Evolutionary conservation across 768 basidiomycete genomes (phyloP).

Genomic region (Boletus subparvulus): DNA sequence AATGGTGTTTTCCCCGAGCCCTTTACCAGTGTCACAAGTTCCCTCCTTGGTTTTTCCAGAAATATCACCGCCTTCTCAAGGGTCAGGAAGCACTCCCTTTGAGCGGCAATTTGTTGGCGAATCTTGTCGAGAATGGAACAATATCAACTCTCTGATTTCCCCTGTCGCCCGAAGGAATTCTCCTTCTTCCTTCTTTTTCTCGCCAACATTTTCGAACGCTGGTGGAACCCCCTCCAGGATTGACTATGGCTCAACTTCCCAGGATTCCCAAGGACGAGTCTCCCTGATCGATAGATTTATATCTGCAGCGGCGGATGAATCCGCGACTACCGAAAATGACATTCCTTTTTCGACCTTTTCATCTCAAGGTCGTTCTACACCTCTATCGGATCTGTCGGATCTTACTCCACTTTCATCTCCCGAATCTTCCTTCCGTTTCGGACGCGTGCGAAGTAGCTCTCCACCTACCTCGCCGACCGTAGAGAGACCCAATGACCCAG

Average conservation of each 20-base stretch:
- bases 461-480: conserved; percentile 20
- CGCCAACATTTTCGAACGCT: conserved; percentile 2
- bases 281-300: conserved; percentile 31
- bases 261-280: conserved; percentile 15
- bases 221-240: neutral
- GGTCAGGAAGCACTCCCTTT: conserved; percentile 27
- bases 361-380: conserved; percentile 19
- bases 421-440: conserved; percentile 5
- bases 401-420: conserved; percentile 33
- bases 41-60: conserved; percentile 20
- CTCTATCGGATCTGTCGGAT: conserved; percentile 29
- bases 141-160: conserved; percentile 17
- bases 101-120: conserved; percentile 28
- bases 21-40: conserved; percentile 18
- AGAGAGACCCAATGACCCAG: neutral
- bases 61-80: conserved; percentile 31
- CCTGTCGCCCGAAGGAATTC: conserved; percentile 20
- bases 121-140: conserved; percentile 21
- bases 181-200: neutral
- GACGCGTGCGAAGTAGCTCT: conserved; percentile 8
- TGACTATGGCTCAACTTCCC: conserved; percentile 3
- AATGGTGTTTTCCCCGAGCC: conserved; percentile 29
- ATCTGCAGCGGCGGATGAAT: conserved; percentile 23
- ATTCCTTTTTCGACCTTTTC: neutral
- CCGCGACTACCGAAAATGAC: neutral